Percentiles rank a stretch among this genome's conserved stretches.
phyloP scores from a whole-genome alignment of 257 asterid genomes.

The Forsythia suspensa region DNA sequence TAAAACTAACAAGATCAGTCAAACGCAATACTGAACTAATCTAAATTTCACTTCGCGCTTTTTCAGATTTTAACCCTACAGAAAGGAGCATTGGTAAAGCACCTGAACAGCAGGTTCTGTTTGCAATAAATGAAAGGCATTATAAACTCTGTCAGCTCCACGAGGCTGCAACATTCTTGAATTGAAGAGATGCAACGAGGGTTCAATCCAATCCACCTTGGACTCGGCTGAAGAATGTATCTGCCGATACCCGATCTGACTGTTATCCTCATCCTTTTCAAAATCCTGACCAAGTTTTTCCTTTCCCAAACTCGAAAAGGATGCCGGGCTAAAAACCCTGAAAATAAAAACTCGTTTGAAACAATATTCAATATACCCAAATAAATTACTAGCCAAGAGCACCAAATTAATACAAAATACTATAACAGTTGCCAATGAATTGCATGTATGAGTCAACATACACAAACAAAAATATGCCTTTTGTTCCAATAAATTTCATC shows the following conservation, averaged over 20 bases:
- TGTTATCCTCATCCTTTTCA: conserved; percentile 23
- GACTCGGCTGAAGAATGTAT: conserved; percentile 25
- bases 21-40: background rate
- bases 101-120: conserved; percentile 78
- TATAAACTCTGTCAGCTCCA: conserved; percentile 45
- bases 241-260: conserved; percentile 21
- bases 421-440: background rate
- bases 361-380: background rate
- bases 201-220: conserved; percentile 62
- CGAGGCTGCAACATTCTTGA: conserved; percentile 31
- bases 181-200: conserved; percentile 33
- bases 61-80: too few species aligned
- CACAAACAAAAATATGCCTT: background rate
- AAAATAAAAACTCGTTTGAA: conserved; percentile 8
- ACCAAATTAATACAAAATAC: background rate
- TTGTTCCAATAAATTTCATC: too few species aligned
- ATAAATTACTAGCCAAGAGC: background rate
- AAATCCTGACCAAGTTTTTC: conserved; percentile 11
- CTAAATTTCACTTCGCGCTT: background rate
- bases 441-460: background rate
- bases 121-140: conserved; percentile 59
- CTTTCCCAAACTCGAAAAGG: conserved; percentile 9
- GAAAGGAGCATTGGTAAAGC: background rate
- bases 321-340: conserved; percentile 46
- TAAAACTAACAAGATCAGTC: background rate